Evolutionary conservation across 176 grass and related monocot species (phyloP).

Genomic region (Guadua angustifolia): DNA sequence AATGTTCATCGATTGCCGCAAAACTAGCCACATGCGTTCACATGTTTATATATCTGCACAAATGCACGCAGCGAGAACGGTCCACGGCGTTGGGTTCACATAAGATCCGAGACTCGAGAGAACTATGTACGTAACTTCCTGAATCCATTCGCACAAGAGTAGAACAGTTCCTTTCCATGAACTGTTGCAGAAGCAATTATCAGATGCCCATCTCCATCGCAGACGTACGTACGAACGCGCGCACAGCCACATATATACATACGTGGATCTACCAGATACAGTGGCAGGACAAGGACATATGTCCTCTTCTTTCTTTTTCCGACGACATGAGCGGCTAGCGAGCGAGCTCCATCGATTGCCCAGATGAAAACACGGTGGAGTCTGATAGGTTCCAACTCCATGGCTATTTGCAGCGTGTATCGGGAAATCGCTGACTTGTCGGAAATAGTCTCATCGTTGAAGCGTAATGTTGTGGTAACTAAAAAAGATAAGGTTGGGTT

Average conservation of each 20-base stretch:
- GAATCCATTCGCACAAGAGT: background rate
- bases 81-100: background rate
- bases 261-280: background rate
- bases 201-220: background rate
- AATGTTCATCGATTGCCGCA: background rate
- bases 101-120: background rate
- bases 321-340: background rate
- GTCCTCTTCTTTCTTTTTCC: slow-evolving; percentile 7
- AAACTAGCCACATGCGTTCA: background rate
- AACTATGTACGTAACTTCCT: background rate
- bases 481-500: too few species aligned
- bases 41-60: background rate
- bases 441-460: too few species aligned
- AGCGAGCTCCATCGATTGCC: background rate
- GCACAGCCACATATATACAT: background rate
- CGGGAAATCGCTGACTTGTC: too few species aligned
- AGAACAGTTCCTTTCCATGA: slow-evolving; percentile 34
- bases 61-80: background rate
- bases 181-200: background rate
- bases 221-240: background rate
- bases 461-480: too few species aligned
- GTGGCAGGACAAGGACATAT: slow-evolving; percentile 17
- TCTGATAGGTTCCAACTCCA: background rate
- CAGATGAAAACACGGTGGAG: background rate
- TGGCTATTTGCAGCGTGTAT: too few species aligned